Base-by-base conservation (phyloP, 768 basidiomycete species). In the Leccinum olivaceopallidum region DNA sequence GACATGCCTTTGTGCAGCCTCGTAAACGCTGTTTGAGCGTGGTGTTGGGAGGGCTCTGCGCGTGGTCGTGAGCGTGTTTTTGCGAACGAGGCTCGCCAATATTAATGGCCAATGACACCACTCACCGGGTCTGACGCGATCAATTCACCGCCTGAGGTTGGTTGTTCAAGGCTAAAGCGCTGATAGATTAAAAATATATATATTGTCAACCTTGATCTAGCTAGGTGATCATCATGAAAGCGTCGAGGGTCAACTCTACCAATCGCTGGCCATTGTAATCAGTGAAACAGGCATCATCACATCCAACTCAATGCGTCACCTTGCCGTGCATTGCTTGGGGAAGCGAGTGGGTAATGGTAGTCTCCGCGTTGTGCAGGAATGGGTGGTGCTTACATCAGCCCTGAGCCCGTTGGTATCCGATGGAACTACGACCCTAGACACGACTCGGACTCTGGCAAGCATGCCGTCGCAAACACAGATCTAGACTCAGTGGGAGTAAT, bases 11-110 rank as follows among this genome's bases (percentile, higher is more conserved):
- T 30, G 22, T 53, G 42, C 57, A 49, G 28, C 48, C 53, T 32
- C 44, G 18, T 59, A 55, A 10, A 60, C 60, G 60, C 58, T 62
- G 39, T 56, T 58, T 54, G 58, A 59, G 58, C 55, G 32, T 42
- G 51, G 26, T 39, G 28, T 34, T 49, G 10, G 30, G 60, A 39
- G 42, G 36, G 13, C 37, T 56, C 5, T 5, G 13, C 2, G 18
- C 26, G 10, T 57, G 7, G 26, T 51, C 20, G 14, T 28, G 30
- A 34, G 28, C 44, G 5, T 30, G 13, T n/a, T 42, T 49, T 20
- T 47, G 44, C 34, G 24, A 4, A 60, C 14, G 13, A 34, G 49
- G 18, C 28, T 12, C 55, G 3, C 12, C 24, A 44, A 36, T 14
- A 36, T 36, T 14, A 36, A 36, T 34, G 13, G 34, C 34, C 34